Evolutionary conservation across 306 rosid genomes (phyloP).

Genomic region (Glycyrrhiza uralensis): DNA sequence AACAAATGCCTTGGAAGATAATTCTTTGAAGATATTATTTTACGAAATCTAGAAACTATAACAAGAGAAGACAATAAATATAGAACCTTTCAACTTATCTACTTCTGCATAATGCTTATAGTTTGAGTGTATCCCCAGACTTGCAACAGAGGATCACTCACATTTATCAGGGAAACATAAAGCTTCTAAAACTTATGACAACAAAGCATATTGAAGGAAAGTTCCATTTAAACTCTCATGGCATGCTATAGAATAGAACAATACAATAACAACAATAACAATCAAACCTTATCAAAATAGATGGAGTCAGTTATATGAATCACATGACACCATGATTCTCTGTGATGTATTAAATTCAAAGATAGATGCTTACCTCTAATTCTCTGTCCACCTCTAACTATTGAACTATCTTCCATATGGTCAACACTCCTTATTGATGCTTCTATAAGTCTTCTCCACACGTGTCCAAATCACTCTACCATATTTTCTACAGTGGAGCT

Average conservation of each 20-base stretch:
- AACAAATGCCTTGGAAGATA: not conserved
- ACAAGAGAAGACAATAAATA: not conserved
- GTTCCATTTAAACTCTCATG: not conserved
- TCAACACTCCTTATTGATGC: too few species aligned
- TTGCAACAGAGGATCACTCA: not conserved
- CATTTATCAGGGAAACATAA: not conserved
- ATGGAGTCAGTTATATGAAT: not conserved
- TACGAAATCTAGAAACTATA: slow-evolving; percentile 7
- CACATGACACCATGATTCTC: not conserved
- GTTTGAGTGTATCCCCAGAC: not conserved
- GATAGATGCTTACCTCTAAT: too few species aligned
- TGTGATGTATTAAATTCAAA: too few species aligned
- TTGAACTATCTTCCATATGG: too few species aligned
- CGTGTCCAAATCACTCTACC: not conserved
- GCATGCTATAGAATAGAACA: not conserved
- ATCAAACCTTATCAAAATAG: not conserved
- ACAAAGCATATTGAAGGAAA: not conserved
- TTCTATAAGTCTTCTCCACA: not conserved
- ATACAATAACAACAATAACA: not conserved
- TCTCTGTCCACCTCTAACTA: too few species aligned
- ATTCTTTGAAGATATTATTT: not conserved
- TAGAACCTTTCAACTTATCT: not conserved
- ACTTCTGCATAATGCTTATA: not conserved
- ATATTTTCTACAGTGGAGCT: not conserved
- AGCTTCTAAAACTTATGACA: not conserved